Evolutionary conservation across 2,329 filamentous ascomycete genomes (phyloP).

Genomic region (Ustilaginoidea virens): DNA sequence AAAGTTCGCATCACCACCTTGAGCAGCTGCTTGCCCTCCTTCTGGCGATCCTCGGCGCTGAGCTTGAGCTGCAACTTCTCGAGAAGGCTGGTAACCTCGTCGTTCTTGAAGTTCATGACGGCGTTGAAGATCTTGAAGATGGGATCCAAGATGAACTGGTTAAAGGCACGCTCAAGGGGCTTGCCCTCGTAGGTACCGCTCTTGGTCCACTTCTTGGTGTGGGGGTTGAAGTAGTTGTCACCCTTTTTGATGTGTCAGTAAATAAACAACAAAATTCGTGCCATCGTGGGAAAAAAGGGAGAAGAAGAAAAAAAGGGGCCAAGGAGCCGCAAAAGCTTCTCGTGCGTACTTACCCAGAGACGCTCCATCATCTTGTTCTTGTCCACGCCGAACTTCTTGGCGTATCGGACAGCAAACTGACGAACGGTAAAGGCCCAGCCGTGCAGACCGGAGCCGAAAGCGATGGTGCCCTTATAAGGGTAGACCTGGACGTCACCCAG

Average conservation of each 20-base stretch:
- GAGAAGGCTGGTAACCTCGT: conserved; percentile 69
- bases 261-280: not conserved
- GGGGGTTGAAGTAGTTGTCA: conserved; percentile 99
- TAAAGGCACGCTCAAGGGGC: conserved; percentile 93
- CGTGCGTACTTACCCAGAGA: conserved; percentile 65
- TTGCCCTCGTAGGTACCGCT: conserved; percentile 69
- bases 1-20: conserved; percentile 99
- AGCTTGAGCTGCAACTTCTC: conserved; percentile 96
- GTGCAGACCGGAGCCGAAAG: conserved; percentile 98
- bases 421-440: conserved; percentile 99
- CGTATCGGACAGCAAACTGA: conserved; percentile 89
- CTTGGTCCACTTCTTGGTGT: conserved; percentile 99
- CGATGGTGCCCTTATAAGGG: conserved; percentile 93
- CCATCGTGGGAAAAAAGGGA: conserved; percentile 5
- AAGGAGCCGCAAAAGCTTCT: not conserved
- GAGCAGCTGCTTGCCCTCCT: conserved; percentile 94
- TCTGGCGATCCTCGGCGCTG: conserved; percentile 66
- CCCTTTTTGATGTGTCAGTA: conserved; percentile 33
- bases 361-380: conserved; percentile 99
- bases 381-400: conserved; percentile 99
- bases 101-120: conserved; percentile 98
- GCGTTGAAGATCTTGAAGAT: conserved; percentile 98
- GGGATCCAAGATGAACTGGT: conserved; percentile 97
- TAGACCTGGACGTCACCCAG: conserved; percentile 98
- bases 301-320: not conserved